A percentile compares a stretch with the other conserved stretches of the same genome.
phyloP scores from a whole-genome alignment of 257 asterid genomes.

The Solanum rostratum region DNA sequence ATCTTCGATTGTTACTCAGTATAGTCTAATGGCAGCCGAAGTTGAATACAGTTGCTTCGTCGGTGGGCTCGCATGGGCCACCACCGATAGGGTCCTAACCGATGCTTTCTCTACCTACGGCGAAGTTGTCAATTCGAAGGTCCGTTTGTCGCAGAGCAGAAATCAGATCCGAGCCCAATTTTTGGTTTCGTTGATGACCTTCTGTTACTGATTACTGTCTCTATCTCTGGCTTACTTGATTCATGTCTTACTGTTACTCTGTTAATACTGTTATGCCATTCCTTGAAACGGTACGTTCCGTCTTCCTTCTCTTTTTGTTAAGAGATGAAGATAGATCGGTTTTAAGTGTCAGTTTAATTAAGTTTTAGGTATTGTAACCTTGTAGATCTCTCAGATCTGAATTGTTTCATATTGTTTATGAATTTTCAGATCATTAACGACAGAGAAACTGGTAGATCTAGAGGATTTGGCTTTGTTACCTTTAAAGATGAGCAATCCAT shows the following conservation, averaged over 20 bases:
- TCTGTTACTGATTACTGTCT: background rate
- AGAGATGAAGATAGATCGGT: conserved; percentile 17
- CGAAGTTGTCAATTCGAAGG: conserved; percentile 60
- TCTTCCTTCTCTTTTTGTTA: background rate
- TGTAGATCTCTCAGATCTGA: background rate
- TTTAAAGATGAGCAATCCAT: conserved; percentile 64
- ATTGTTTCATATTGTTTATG: background rate
- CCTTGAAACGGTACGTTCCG: conserved; percentile 24
- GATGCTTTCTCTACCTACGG: conserved; percentile 39
- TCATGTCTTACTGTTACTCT: background rate
- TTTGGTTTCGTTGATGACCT: conserved; percentile 20
- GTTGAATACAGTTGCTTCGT: conserved; percentile 23
- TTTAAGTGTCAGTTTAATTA: background rate
- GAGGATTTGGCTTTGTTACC: conserved; percentile 91
- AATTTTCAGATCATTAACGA: conserved; percentile 55
- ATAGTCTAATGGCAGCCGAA: background rate
- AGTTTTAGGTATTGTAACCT: background rate
- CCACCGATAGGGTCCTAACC: conserved; percentile 34
- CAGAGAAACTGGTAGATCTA: conserved; percentile 88
- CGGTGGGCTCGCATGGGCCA: conserved; percentile 50
- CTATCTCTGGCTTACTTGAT: background rate
- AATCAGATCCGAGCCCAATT: conserved; percentile 11
- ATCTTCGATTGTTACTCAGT: background rate
- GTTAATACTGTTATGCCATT: background rate
- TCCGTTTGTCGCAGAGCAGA: conserved; percentile 29